phyloP scores from a whole-genome alignment of 164 flowering plant species.

The Litsea cubeba region DNA sequence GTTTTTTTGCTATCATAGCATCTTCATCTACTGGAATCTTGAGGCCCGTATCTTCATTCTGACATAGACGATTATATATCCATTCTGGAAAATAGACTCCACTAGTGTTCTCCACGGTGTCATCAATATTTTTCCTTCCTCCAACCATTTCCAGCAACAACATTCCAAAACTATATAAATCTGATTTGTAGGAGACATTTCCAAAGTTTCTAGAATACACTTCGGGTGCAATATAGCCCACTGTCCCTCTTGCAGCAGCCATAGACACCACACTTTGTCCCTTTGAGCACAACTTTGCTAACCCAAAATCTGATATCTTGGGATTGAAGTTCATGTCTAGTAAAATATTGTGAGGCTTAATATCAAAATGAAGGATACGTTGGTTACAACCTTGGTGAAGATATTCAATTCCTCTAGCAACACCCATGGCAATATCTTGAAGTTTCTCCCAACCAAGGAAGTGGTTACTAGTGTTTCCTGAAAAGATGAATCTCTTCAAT shows the following conservation, averaged over 20 bases:
- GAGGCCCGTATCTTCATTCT: neutral
- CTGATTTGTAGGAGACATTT: conserved; percentile 6
- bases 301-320: conserved; percentile 8
- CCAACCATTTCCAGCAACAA: conserved; percentile 14
- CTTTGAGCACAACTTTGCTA: conserved; percentile 7
- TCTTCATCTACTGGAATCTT: neutral
- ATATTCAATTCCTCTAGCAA: conserved; percentile 4
- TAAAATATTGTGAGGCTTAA: conserved; percentile 7
- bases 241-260: neutral
- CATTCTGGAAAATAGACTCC: conserved; percentile 9
- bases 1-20: neutral
- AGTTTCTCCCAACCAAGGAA: conserved; percentile 1
- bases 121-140: conserved; percentile 3
- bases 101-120: neutral
- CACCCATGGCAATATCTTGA: conserved; percentile 2
- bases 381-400: conserved; percentile 3
- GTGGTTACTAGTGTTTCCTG: neutral
- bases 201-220: conserved; percentile 10
- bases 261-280: neutral
- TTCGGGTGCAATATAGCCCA: conserved; percentile 10
- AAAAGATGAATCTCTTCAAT: conserved; percentile 1
- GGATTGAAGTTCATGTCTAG: conserved; percentile 5
- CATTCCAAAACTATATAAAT: conserved; percentile 12
- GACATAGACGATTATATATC: conserved; percentile 4
- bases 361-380: conserved; percentile 7